Evolutionary conservation across 495 filamentous ascomycete genomes (phyloP).

Genomic region (Aspergillus ellipticus): DNA sequence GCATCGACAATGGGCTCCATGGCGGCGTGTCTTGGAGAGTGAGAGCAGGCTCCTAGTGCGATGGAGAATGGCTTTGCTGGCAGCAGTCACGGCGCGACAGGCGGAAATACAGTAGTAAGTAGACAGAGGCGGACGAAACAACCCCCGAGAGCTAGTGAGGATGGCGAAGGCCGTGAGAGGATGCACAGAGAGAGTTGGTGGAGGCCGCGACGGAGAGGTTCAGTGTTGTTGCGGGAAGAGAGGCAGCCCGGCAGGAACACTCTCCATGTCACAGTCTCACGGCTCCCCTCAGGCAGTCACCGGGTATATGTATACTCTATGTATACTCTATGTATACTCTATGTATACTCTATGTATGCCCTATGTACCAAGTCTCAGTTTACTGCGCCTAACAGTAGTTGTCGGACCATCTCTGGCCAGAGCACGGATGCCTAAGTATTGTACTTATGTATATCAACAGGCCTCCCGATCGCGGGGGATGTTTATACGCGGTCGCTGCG

Average conservation of each 20-base stretch:
- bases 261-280: not conserved
- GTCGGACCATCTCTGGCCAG: no score
- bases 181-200: not conserved
- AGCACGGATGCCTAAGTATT: not conserved
- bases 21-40: conserved; percentile 4
- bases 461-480: no score
- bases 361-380: no score
- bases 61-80: conserved; percentile 10
- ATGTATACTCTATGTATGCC: no score
- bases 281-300: not conserved
- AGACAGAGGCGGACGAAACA: not conserved
- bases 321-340: no score
- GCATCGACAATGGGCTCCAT: conserved; percentile 42
- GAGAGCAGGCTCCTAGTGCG: not conserved
- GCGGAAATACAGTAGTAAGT: not conserved
- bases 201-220: not conserved
- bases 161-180: no score
- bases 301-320: not conserved
- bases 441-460: not conserved
- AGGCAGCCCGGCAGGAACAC: not conserved
- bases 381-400: no score
- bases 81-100: conserved; percentile 16
- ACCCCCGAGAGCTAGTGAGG: not conserved
- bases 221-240: not conserved
- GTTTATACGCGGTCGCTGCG: no score